Evolutionary conservation across 306 rosid species (phyloP), one percentile per base, ranked within the genome.

Genomic region (Pyrus bretschneideri): DNA sequence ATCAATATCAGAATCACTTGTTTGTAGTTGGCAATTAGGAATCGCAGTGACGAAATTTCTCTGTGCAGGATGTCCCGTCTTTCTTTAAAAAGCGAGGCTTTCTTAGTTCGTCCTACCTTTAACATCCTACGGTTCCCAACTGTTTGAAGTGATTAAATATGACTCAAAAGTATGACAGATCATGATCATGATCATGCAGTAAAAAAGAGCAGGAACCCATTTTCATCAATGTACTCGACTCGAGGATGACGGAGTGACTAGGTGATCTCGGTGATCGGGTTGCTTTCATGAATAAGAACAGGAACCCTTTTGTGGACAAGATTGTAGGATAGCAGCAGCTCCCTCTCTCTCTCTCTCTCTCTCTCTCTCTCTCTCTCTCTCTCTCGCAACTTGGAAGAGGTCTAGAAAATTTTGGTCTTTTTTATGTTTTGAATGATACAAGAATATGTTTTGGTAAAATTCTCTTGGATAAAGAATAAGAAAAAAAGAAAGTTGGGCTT

Each of bases 181-280:
- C 52, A 1, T 46, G 52, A 46, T 46, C 52, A 1, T 46, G 52
- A 46, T 46, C 51, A 45, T 12, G 2, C 51, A 45, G 18, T 12
- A 13, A 13, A 46, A 46, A 14, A 49, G 54, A 49, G 54, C 54
- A 49, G 83, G 7, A 30, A 8, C 31, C 40, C 42, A 1, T 7
- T 7, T 38, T 86, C 89, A 40, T 86, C 83, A 3, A 85, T 75
- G 73, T 86, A 86, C 72, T 86, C 86, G 11, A 86, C 72, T 86
- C 86, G 11, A 84, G 80, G 63, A 88, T 83, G 44, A 83, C 69
- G 21, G 21, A 77, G 73, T 45, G 88, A 85, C 72, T 83, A 86
- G 0, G 76, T 52, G 6, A 89, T 70, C 51, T 80, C 87, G 0
- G 79, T 52, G 9, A 89, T 70, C 44, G 87, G 59, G 6, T 22